Evolutionary conservation across 257 asterid species (phyloP).

Genomic region (Haberlea rhodopensis): DNA sequence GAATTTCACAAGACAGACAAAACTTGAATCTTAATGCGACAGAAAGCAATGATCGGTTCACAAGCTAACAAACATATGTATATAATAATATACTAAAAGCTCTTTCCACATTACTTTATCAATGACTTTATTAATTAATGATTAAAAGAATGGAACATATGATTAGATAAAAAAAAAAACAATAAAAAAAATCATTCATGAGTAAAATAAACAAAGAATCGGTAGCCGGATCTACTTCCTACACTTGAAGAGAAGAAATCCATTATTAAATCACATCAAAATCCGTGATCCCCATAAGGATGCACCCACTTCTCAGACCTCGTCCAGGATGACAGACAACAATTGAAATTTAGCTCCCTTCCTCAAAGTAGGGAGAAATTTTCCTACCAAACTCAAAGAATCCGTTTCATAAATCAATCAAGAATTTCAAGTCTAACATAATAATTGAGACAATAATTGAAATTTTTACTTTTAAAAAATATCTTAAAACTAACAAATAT

Average conservation of each 20-base stretch:
- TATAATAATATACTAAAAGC: conserved; percentile 4
- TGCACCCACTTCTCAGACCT: not conserved
- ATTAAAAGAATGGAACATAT: conserved; percentile 18
- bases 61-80: not conserved
- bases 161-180: conserved; percentile 11
- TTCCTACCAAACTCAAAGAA: conserved; percentile 14
- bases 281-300: too few relatives aligned
- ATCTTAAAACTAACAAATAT: conserved; percentile 5
- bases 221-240: conserved; percentile 16
- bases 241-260: conserved; percentile 8
- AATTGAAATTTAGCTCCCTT: not conserved
- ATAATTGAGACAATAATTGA: conserved; percentile 1
- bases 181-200: not conserved
- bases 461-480: not conserved
- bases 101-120: not conserved
- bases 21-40: not conserved
- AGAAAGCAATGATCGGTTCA: not conserved
- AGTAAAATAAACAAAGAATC: conserved; percentile 9
- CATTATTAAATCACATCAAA: conserved; percentile 16
- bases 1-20: conserved; percentile 6
- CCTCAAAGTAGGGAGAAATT: too few relatives aligned
- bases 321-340: not conserved
- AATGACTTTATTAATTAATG: conserved; percentile 22
- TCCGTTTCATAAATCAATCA: conserved; percentile 18
- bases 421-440: conserved; percentile 22